phyloP scores from a whole-genome alignment of 192 early-diverging fungal species.

The Rhizophagus sp. region DNA sequence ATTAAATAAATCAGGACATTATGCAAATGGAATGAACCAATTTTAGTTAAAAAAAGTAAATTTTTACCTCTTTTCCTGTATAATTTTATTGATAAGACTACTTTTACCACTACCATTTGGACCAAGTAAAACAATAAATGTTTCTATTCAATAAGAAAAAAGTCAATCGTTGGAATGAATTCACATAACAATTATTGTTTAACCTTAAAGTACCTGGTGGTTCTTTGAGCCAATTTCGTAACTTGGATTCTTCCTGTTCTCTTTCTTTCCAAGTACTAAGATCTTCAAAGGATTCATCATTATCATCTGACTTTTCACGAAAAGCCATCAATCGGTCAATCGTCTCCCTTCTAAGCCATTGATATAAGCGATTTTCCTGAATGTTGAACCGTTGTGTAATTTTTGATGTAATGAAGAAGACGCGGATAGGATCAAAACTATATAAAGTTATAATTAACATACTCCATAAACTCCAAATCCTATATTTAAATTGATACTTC shows the following conservation, averaged over 20 bases:
- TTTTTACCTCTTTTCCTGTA: slow-evolving; percentile 58
- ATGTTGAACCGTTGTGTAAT: slow-evolving; percentile 79
- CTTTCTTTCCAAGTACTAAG: slow-evolving; percentile 56
- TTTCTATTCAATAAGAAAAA: slow-evolving; percentile 50
- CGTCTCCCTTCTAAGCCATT: slow-evolving; percentile 61
- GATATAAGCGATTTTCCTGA: slow-evolving; percentile 59
- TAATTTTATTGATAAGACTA: slow-evolving; percentile 71
- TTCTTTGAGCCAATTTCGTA: slow-evolving; percentile 60
- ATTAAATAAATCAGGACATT: neutral
- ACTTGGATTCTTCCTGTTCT: slow-evolving; percentile 53
- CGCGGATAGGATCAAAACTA: slow-evolving; percentile 87
- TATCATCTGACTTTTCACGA: slow-evolving; percentile 33
- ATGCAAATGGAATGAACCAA: neutral
- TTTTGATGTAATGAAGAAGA: slow-evolving; percentile 86
- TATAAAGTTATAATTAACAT: neutral
- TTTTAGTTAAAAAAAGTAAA: neutral
- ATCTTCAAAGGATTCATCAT: slow-evolving; percentile 31
- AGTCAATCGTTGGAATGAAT: neutral
- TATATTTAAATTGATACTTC: neutral
- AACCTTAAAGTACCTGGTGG: slow-evolving; percentile 47
- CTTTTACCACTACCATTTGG: slow-evolving; percentile 84
- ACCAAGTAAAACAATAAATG: slow-evolving; percentile 81
- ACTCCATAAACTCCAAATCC: neutral
- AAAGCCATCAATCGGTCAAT: slow-evolving; percentile 42
- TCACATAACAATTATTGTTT: neutral